Conservation (phyloP, 169 alveolate genomes). For the Plasmodium coatneyi region DNA sequence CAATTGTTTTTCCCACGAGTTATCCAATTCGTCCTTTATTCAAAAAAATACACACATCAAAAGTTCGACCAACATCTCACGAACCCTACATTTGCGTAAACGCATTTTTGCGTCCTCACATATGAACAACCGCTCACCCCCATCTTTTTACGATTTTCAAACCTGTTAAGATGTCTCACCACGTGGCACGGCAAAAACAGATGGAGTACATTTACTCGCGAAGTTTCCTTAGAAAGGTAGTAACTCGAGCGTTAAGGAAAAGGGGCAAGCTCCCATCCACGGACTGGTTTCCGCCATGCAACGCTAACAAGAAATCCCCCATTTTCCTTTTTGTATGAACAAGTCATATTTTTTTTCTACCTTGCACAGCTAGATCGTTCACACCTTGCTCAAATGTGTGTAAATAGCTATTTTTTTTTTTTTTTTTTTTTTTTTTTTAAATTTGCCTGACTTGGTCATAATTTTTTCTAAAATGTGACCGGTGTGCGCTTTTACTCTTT, state of each 20-base stretch:
- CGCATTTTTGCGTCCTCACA: not conserved
- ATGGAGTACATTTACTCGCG: slow-evolving; percentile 60
- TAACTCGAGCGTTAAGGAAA: not conserved
- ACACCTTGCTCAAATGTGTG: not conserved
- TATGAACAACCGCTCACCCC: not conserved
- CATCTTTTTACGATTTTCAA: not conserved
- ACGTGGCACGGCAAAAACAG: slow-evolving; percentile 13
- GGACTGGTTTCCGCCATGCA: not conserved
- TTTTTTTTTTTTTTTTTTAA: not conserved
- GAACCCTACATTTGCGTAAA: not conserved
- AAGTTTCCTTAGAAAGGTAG: slow-evolving; percentile 71
- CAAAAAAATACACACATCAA: not conserved
- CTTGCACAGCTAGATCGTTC: not conserved
- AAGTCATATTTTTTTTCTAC: not conserved
- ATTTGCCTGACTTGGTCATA: slow-evolving; percentile 21
- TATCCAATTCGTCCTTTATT: not conserved
- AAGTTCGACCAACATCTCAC: not conserved
- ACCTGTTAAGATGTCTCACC: slow-evolving; percentile 12
- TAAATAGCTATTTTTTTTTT: slow-evolving; percentile 1
- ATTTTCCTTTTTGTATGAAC: not conserved
- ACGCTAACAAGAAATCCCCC: not conserved
- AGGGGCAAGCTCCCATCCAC: not conserved
- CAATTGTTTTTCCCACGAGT: not conserved
- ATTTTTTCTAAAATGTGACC: slow-evolving; percentile 1
- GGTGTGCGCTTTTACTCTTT: not conserved